Conservation (phyloP, 768 basidiomycete genomes). For the Leccinum pellstonianum region DNA sequence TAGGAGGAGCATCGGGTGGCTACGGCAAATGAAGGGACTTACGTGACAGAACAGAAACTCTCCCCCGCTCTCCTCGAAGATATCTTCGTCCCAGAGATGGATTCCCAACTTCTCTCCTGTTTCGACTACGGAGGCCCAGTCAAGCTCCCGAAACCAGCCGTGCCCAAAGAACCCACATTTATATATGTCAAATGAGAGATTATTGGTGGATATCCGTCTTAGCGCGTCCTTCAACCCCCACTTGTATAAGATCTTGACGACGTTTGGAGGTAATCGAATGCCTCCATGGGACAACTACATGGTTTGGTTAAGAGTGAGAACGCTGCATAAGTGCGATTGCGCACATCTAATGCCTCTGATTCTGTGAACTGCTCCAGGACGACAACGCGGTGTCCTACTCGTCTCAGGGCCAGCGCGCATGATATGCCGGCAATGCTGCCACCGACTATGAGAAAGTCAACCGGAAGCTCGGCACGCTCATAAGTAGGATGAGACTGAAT, state of each 20-base stretch:
- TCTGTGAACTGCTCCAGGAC: conserved; percentile 52
- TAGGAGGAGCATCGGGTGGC: neutral
- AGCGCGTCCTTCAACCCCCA: conserved; percentile 54
- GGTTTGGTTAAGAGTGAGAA: neutral
- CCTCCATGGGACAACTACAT: conserved; percentile 32
- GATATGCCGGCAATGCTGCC: conserved; percentile 57
- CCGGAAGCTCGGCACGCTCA: conserved; percentile 15
- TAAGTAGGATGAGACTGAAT: conserved; percentile 14
- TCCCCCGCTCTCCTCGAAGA: conserved; percentile 48
- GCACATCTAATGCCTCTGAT: conserved; percentile 36
- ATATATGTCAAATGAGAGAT: conserved; percentile 21
- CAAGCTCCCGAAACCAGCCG: conserved; percentile 1
- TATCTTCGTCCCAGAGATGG: conserved; percentile 47
- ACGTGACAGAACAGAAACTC: conserved; percentile 51
- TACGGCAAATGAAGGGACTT: conserved; percentile 16
- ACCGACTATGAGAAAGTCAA: conserved; percentile 48
- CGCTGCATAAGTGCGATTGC: conserved; percentile 1
- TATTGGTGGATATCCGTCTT: conserved; percentile 31
- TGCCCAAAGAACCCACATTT: conserved; percentile 25
- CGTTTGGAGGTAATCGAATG: conserved; percentile 54
- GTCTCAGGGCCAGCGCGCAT: conserved; percentile 51
- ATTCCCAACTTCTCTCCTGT: conserved; percentile 44
- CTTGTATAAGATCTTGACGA: conserved; percentile 51
- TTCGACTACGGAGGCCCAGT: conserved; percentile 34
- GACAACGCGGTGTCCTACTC: conserved; percentile 59